A percentile compares a stretch with the other conserved stretches of the same genome.
Evolutionary conservation across 176 grass and related monocot genomes (phyloP).

Genomic region (Musa beccarii): DNA sequence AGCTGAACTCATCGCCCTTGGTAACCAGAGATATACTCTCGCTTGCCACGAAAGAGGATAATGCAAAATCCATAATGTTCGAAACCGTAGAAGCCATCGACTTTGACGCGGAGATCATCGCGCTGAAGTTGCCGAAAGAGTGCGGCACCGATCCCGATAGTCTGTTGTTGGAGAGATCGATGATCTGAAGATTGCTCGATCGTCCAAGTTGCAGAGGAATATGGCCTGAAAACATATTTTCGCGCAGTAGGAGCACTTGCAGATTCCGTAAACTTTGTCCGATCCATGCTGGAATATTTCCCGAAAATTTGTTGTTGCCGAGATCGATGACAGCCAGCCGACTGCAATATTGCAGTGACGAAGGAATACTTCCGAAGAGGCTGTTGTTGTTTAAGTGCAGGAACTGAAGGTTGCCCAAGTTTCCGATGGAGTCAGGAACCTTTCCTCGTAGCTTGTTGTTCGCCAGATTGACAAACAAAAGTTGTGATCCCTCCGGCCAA

Average conservation of each 20-base stretch:
- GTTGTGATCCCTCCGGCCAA: neutral
- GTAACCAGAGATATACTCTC: too few relatives aligned
- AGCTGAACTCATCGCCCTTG: too few relatives aligned
- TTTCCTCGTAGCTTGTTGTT: neutral
- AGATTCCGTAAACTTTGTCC: conserved; percentile 4
- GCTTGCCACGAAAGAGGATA: too few relatives aligned
- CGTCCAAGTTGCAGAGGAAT: neutral
- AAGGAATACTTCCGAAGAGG: conserved; percentile 1
- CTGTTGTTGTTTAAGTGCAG: conserved; percentile 10
- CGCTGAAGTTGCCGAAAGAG: too few relatives aligned
- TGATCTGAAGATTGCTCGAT: neutral
- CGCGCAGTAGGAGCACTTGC: neutral
- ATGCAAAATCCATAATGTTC: too few relatives aligned
- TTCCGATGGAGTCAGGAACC: too few relatives aligned
- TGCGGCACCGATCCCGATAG: neutral
- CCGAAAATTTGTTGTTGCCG: conserved; percentile 16
- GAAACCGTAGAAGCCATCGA: too few relatives aligned
- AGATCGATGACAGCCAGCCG: conserved; percentile 5
- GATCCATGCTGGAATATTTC: conserved; percentile 21
- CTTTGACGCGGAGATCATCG: too few relatives aligned
- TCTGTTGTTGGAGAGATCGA: conserved; percentile 15
- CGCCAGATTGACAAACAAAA: neutral
- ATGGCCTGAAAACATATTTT: neutral
- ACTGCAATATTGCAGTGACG: neutral
- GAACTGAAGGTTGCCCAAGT: too few relatives aligned